Evolutionary conservation across 225 moss, liverwort and hornwort species (phyloP).

Genomic region (Rhytidiadelphus loreus): DNA sequence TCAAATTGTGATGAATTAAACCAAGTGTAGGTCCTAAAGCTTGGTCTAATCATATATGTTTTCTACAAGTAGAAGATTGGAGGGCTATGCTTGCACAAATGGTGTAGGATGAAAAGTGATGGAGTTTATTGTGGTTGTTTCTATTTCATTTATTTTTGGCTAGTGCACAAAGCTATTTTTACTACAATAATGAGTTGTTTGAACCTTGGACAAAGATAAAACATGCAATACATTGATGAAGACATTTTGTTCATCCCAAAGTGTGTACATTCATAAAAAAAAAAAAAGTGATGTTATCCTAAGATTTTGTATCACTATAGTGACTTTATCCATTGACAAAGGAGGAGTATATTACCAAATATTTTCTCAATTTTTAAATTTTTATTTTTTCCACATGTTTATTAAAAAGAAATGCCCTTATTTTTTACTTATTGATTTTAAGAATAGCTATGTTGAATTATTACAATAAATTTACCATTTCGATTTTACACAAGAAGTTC

Average conservation of each 20-base stretch:
- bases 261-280: neutral
- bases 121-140: neutral
- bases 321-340: neutral
- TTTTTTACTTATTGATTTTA: neutral
- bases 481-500: accelerated
- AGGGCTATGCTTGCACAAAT: neutral
- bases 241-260: neutral
- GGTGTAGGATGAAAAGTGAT: neutral
- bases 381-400: neutral
- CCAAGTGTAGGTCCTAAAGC: neutral
- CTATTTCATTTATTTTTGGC: neutral
- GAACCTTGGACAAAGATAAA: neutral
- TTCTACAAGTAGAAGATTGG: neutral
- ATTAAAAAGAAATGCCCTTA: neutral
- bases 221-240: neutral
- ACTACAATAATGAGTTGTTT: neutral
- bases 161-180: neutral
- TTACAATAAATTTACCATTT: neutral
- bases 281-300: neutral
- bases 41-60: no score
- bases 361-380: neutral
- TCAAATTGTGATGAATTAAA: neutral
- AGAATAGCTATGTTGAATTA: neutral
- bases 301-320: neutral
- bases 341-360: neutral